Conservation (phyloP, 768 basidiomycete genomes). For the Lactifluus subvellereus region DNA sequence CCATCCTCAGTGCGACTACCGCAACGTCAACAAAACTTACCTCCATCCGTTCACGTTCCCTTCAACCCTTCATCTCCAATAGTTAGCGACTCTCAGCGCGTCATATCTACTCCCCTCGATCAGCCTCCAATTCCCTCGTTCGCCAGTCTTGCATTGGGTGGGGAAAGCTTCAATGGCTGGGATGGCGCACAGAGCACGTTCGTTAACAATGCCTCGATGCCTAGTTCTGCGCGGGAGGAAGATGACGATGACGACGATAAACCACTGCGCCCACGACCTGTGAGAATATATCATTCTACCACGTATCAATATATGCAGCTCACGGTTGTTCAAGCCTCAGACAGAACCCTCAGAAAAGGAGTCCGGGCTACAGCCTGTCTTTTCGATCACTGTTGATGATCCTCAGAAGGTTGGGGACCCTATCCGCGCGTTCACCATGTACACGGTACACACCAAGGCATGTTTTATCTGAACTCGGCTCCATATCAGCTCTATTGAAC, state of each 20-base stretch:
- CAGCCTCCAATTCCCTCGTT: constrained; percentile 31
- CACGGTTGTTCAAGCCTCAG: constrained; percentile 5
- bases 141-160: constrained; percentile 44
- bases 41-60: constrained; percentile 11
- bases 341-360: constrained; percentile 28
- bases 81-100: constrained; percentile 16
- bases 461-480: constrained; percentile 25
- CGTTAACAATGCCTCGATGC: constrained; percentile 29
- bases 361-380: constrained; percentile 59
- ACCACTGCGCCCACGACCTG: constrained; percentile 26
- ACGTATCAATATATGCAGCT: background rate
- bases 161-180: constrained; percentile 48
- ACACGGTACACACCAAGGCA: constrained; percentile 89
- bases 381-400: constrained; percentile 89
- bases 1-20: constrained; percentile 23
- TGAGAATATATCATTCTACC: constrained; percentile 25
- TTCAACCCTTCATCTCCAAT: constrained; percentile 3
- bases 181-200: constrained; percentile 33
- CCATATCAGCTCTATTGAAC: background rate
- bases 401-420: constrained; percentile 97
- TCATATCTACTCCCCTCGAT: constrained; percentile 30
- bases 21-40: constrained; percentile 19
- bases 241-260: constrained; percentile 34
- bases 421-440: constrained; percentile 90
- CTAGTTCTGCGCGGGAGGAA: constrained; percentile 6